Evolutionary conservation across 2,329 filamentous ascomycete species (phyloP), one percentile per base, ranked within the genome.

Genomic region (Penicillium sumatraense): DNA sequence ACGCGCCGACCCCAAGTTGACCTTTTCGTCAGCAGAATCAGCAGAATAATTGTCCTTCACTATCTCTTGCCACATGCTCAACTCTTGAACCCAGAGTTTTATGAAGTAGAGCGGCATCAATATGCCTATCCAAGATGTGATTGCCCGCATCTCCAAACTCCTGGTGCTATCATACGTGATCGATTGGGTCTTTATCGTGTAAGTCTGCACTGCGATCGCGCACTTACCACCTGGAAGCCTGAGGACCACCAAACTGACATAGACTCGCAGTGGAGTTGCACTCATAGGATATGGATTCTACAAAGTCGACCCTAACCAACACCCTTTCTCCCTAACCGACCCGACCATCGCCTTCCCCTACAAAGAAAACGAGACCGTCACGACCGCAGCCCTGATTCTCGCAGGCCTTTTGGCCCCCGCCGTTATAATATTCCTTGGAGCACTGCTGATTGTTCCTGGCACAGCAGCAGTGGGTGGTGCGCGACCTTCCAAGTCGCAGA

Each of bases 281-380:
- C 80, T 79, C 13, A 75, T 89, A 33, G 87, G 86, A 53, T 82
- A 77, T 53, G 79, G 81, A 6, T 81, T 90, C 62, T 83, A 83
- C 56, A 76, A 77, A 42, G 75, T 87, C 49, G 78, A 80, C 1
- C 89, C 89, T 0, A 89, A 87, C 66, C 85, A 86, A 63, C 81
- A 87, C 31, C 86, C 87, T 0, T 93, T 95, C 72, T 87, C 85
- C 29, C 81, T 91, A 6, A 79, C 86, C 60, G 87, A 97, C 67
- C 85, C 87, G 20, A 83, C 85, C 58, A 96, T 97, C 67, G 89
- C 90, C 16, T 96, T 89, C 64, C 92, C 93, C 0, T 86, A 84
- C 64, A 84, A 84, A 47, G 78, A 82, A 11, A 69, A 88, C 20
- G 90, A 96, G 66, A 91, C 88, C 2, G 87, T 97, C 14, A 84